Conservation (phyloP, 2,329 filamentous ascomycete genomes). For the Phoma sp. region DNA sequence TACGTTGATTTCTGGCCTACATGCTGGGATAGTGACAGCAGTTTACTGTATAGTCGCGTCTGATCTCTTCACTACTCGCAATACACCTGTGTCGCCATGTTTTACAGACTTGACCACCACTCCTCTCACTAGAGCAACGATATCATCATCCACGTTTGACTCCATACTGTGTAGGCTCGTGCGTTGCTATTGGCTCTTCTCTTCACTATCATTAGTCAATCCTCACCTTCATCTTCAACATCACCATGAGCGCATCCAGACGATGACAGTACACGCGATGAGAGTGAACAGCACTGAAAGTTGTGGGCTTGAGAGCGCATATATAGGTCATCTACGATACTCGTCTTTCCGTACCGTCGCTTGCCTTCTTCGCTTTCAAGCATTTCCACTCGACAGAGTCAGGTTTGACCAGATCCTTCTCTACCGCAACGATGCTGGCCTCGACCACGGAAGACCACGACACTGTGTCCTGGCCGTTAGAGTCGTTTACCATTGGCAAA, state of each 20-base stretch:
- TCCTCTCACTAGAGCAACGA: neutral
- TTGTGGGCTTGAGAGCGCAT: neutral
- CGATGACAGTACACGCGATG: neutral
- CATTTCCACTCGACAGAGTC: no score
- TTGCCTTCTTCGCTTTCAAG: neutral
- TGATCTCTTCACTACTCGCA: no score
- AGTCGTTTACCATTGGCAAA: slow-evolving; percentile 14
- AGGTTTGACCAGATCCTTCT: neutral
- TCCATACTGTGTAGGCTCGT: neutral
- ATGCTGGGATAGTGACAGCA: no score
- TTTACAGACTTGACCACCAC: neutral
- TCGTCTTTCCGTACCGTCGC: neutral
- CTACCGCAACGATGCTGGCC: neutral
- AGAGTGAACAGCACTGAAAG: neutral
- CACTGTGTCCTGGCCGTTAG: slow-evolving; percentile 16
- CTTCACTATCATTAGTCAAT: neutral
- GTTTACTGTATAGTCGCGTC: no score
- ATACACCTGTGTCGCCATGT: neutral
- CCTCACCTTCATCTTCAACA: slow-evolving; percentile 1
- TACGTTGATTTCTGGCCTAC: no score
- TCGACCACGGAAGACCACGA: neutral
- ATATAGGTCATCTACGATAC: no score
- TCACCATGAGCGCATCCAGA: neutral
- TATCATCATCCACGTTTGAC: neutral
- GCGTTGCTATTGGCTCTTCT: no score